Base-by-base conservation (phyloP, 202 grass and related monocot species). In the Eragrostis tef region DNA sequence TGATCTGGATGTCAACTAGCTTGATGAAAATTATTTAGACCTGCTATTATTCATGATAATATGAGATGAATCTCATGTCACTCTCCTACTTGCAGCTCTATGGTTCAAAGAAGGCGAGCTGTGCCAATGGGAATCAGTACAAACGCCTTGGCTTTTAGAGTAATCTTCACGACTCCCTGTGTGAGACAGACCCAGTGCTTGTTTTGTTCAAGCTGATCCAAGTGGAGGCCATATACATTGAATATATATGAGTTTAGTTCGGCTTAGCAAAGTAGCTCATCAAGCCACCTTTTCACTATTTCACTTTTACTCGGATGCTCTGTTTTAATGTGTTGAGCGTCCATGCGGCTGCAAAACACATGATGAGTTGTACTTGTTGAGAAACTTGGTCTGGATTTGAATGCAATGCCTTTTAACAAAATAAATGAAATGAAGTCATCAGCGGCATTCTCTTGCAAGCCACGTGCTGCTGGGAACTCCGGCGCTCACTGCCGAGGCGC, bases 101-200 rank as follows among this genome's bases (percentile, higher is more conserved):
- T 98, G 95, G 92, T 97, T 97, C 78, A 89, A 89, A 91, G 94
- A 94, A 74, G 86, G 82, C 0, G 94, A 97, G 80, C 31, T 97
- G 34, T 94, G 86, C 78, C 42, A 87, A 56, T 97, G 94, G 94
- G 79, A 89, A 80, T 91, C 94, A 25, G 82, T 89, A 76, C 90
- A 93, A 74, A 78, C 88, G 84, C 84, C 86, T 22, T 94, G 94
- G 94, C 88, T 97, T 68, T 79, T 60, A 80, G 94, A 97, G 81
- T 94, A 84, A 88, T 63, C 10, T 20, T 48, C 4, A 19, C 27
- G 16, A 19, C 43, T 77, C 7, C 5, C 9, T 14, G 27, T 36
- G 61, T 64, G 47, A 85, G 54, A 11, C 3, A 5, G 6, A 71
- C 19, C 21, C 5, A 20, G 8, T 61, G 17, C 53, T 61, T 67